Evolutionary conservation across 2,329 filamentous ascomycete species (phyloP), one percentile per base, ranked within the genome.

Genomic region (Diplocarpon mali): DNA sequence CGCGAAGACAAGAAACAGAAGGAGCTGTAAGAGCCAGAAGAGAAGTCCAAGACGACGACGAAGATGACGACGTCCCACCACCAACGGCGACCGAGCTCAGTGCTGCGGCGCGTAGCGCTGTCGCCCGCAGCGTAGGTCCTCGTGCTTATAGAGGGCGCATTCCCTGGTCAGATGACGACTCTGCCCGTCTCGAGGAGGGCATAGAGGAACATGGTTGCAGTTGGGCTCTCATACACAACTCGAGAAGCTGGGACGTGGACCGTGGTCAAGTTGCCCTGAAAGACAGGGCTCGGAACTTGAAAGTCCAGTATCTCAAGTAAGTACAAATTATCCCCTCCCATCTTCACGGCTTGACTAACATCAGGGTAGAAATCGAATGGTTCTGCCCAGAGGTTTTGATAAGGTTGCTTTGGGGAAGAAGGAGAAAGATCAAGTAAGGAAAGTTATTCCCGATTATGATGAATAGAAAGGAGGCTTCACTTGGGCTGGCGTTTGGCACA

Each of bases 231-330:
- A 73, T 83, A 37, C 54, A 60, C 16, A 55, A 60, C 11, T 53
- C 56, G 27, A 64, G 65, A 27, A 48, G 53, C 13, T 63, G 62
- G 2, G 53, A 61, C 5, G 43, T 4, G 31, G 54, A 42, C 38
- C 61, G 39, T 59, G 60, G 29, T 56, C 71, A 78, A 47, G 71
- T 75, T 2, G 70, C 74, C 36, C 48, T 78, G 7, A 75, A 73
- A 52, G 71, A 75, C 50, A 69, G 68, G 48, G 74, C 72, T 3
- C 65, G 75, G 40, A 76, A 75, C 48, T 59, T 78, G 46, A 73
- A 72, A 55, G 60, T 67, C 34, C 60, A 60, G 7, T 67, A 56
- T 41, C 42, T 70, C 2, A 66, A 65, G 68, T 70, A 56, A 59
- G 65, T 64, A 14, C 11, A 13, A 31, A 4, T 24, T 24, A 24